Evolutionary conservation across 805 yeast genomes (phyloP).

Genomic region (Yamadazyma laniorum): DNA sequence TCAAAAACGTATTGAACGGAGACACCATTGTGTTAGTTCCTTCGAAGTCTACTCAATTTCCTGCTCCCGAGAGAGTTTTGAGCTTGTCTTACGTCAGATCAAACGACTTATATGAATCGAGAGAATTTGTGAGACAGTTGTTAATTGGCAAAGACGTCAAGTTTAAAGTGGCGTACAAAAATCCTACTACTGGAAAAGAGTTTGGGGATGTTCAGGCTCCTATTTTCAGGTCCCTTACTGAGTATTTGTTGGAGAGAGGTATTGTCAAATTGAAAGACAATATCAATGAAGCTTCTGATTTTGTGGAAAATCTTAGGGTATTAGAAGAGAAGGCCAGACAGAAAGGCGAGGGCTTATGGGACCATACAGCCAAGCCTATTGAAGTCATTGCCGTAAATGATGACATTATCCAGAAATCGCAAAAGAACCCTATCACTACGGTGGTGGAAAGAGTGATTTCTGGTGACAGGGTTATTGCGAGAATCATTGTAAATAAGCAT

Average conservation of each 20-base stretch:
- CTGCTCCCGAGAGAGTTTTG: slow-evolving; percentile 55
- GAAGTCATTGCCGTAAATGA: slow-evolving; percentile 28
- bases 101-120: slow-evolving; percentile 56
- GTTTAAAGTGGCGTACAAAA: slow-evolving; percentile 56
- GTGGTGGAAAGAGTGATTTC: slow-evolving; percentile 73
- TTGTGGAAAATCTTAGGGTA: slow-evolving; percentile 34
- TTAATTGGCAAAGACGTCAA: slow-evolving; percentile 64
- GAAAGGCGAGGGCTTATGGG: slow-evolving; percentile 61
- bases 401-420: slow-evolving; percentile 34
- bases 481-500: slow-evolving; percentile 49
- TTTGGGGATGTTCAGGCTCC: slow-evolving; percentile 73
- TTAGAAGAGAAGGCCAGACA: slow-evolving; percentile 51
- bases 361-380: slow-evolving; percentile 14
- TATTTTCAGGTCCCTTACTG: slow-evolving; percentile 56
- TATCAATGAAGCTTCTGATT: slow-evolving; percentile 39
- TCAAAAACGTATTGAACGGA: slow-evolving; percentile 67
- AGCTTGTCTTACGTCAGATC: slow-evolving; percentile 66
- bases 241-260: slow-evolving; percentile 56
- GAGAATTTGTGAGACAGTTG: slow-evolving; percentile 60
- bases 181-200: slow-evolving; percentile 52
- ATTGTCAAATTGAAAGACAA: slow-evolving; percentile 61
- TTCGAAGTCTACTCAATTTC: slow-evolving; percentile 38
- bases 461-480: slow-evolving; percentile 73
- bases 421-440: slow-evolving; percentile 45
- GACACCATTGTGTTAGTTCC: slow-evolving; percentile 67